Base-by-base conservation (phyloP, 2,329 filamentous ascomycete species). In the Apiospora rasikravindrae region DNA sequence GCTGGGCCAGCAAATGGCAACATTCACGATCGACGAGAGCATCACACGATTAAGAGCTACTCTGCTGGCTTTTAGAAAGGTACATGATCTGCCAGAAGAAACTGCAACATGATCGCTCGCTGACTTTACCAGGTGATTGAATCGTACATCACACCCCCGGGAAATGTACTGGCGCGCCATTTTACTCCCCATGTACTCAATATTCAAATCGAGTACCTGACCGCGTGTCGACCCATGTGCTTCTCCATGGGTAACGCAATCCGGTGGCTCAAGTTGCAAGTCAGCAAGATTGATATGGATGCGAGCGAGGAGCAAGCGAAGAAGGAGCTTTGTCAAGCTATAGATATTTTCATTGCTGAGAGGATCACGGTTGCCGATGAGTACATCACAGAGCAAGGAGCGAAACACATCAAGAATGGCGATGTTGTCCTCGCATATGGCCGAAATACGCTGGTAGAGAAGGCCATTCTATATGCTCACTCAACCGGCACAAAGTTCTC, bases 171-270 rank as follows among this genome's bases (percentile, higher is more conserved):
- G 57, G 93, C 95, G 26, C 92, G 96, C 45, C 95, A 99, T 84
- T 91, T 99, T 77, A 96, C 94, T 44, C 93, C 94, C 14, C 94
- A 98, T 82, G 91, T 94, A 75, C 90, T 99, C 73, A 96, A 95
- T 78, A 94, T 95, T 49, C 96, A 99, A 83, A 98, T 99, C 79
- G 95, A 97, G 75, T 98, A 97, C 80, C 89, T 99, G 73, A 94
- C 94, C 73, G 94, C 94, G 76, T 98, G 95, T 80, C 92, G 96
- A n/a, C 95, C 96, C 45, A 93, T 99, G 84, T 97, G 94, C 76
- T 96, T 98, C 83, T 94, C 94, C 74, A 98, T 98, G 92, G 96
- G 96, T 73, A 99, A 98, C 81, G 95, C 95, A 47, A 97, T 99
- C 80, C 91, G 96, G 71, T 96, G 95, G 88, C 88, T 99, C 69